phyloP scores from a whole-genome alignment of 1,284 basidiomycete genomes.

The Ustilago nuda region DNA sequence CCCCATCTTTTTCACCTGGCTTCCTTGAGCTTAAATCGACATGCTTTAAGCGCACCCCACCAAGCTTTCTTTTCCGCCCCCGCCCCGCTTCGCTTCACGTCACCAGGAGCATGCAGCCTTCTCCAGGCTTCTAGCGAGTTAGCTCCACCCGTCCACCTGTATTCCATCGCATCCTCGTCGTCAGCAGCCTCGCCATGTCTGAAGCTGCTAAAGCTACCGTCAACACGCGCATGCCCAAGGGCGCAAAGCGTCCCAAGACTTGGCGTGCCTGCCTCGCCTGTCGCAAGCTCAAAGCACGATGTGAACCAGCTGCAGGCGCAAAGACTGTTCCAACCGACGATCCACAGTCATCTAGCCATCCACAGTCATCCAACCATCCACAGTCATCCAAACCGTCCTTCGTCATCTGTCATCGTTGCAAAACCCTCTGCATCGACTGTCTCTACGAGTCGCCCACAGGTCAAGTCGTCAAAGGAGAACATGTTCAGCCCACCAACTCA shows the following conservation, averaged over 20 bases:
- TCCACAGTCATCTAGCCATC: conserved; percentile 16
- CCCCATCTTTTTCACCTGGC: neutral
- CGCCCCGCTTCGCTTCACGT: neutral
- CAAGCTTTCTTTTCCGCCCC: neutral
- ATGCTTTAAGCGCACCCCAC: conserved; percentile 7
- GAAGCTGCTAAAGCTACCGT: conserved; percentile 26
- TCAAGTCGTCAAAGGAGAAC: conserved; percentile 38
- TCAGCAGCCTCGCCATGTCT: conserved; percentile 21
- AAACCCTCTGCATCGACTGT: conserved; percentile 51
- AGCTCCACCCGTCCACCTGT: neutral
- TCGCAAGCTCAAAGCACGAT: conserved; percentile 51
- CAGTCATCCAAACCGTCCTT: conserved; percentile 15
- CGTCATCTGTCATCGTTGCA: conserved; percentile 50
- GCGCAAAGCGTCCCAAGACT: conserved; percentile 49
- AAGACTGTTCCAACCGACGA: conserved; percentile 17
- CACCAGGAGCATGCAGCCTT: neutral
- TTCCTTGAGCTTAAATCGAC: conserved; percentile 6
- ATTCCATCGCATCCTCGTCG: neutral
- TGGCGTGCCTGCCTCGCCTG: conserved; percentile 49
- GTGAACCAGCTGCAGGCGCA: conserved; percentile 32
- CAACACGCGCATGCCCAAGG: conserved; percentile 54
- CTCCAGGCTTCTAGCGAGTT: neutral
- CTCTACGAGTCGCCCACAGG: conserved; percentile 37
- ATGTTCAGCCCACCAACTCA: conserved; percentile 7
- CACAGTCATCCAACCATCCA: neutral